Evolutionary conservation across 306 rosid species (phyloP).

Genomic region (Bauhinia variegata): DNA sequence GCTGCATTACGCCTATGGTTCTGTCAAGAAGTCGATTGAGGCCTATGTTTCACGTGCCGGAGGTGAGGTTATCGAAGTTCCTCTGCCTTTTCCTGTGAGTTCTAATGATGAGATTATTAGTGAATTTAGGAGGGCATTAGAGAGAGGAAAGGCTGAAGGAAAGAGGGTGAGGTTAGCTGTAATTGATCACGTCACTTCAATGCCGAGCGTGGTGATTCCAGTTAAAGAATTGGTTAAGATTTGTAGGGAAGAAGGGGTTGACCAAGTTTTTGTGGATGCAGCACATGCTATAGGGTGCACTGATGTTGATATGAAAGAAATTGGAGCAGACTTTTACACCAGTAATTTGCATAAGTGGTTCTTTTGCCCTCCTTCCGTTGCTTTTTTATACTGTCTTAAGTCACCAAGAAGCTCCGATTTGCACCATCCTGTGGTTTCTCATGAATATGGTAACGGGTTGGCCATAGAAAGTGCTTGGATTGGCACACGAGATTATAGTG

Average conservation of each 20-base stretch:
- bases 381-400: constrained; percentile 67
- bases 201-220: constrained; percentile 92
- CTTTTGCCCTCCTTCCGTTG: constrained; percentile 94
- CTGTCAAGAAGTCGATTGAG: constrained; percentile 89
- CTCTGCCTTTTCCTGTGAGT: constrained; percentile 78
- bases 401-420: constrained; percentile 49
- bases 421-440: constrained; percentile 96
- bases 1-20: constrained; percentile 92
- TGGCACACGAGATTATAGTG: constrained; percentile 94
- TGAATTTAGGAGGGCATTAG: constrained; percentile 77
- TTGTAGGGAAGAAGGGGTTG: constrained; percentile 96
- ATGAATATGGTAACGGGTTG: constrained; percentile 95
- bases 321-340: constrained; percentile 96
- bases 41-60: constrained; percentile 91
- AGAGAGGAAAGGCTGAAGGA: constrained; percentile 69
- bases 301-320: constrained; percentile 81
- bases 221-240: constrained; percentile 77
- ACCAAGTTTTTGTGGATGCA: constrained; percentile 89
- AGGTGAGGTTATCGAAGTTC: constrained; percentile 80
- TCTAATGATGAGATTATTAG: constrained; percentile 69
- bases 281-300: constrained; percentile 93
- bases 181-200: constrained; percentile 92
- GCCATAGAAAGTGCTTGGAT: constrained; percentile 96
- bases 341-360: constrained; percentile 97
- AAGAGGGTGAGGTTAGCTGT: constrained; percentile 82